phyloP scores from a whole-genome alignment of 768 basidiomycete genomes.

The Suillus lakei region DNA sequence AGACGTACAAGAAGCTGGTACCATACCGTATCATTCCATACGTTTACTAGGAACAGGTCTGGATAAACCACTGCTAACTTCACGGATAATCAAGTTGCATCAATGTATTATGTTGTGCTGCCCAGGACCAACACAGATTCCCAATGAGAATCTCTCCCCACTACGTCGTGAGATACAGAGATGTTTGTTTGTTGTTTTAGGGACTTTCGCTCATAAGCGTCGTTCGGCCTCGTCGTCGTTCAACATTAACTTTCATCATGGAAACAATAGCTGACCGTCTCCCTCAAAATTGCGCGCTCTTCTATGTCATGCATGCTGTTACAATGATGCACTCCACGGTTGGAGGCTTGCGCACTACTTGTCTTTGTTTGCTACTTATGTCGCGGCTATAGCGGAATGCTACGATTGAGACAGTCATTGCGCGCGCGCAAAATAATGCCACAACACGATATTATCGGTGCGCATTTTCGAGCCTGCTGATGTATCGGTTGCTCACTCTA shows the following conservation, averaged over 20 bases:
- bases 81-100: background rate
- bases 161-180: background rate
- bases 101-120: background rate
- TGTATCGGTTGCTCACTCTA: background rate
- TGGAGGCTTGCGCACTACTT: too few species aligned
- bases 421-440: too few species aligned
- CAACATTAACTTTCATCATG: background rate
- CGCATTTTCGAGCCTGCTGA: slow-evolving; percentile 16
- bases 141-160: background rate
- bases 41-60: slow-evolving; percentile 55
- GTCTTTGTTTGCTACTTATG: too few species aligned
- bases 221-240: background rate
- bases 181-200: background rate
- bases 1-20: slow-evolving; percentile 85
- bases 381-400: too few species aligned
- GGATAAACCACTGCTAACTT: background rate
- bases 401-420: too few species aligned
- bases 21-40: slow-evolving; percentile 88
- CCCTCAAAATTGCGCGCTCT: background rate
- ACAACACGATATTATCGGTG: too few species aligned
- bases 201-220: too few species aligned
- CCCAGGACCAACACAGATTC: background rate
- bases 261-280: background rate
- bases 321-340: background rate
- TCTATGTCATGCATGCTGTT: background rate